phyloP scores from a whole-genome alignment of 306 rosid genomes.

The Dryas octopetala region DNA sequence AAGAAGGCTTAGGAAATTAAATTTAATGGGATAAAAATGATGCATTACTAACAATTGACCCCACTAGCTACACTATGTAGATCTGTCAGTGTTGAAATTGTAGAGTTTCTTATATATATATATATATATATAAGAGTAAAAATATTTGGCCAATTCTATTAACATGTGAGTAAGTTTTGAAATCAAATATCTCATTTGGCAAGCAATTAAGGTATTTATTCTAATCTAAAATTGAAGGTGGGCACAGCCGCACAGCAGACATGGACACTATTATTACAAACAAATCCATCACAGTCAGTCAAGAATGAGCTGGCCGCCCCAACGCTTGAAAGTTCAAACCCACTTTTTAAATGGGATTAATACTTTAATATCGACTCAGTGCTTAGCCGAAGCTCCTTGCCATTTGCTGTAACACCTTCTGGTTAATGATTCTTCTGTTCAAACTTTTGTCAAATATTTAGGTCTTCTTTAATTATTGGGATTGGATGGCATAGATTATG shows the following conservation, averaged over 20 bases:
- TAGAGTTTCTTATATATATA: too few relatives aligned
- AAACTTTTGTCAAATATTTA: not conserved
- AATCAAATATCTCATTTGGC: too few relatives aligned
- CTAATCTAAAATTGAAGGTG: not conserved
- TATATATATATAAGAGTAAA: too few relatives aligned
- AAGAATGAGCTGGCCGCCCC: slow-evolving; percentile 1
- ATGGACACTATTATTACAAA: not conserved
- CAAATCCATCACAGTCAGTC: not conserved
- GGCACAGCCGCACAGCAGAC: not conserved
- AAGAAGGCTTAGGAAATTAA: too few relatives aligned
- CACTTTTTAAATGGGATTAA: not conserved
- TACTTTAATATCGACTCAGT: too few relatives aligned
- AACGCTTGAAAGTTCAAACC: not conserved
- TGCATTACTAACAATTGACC: too few relatives aligned
- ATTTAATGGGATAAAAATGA: too few relatives aligned
- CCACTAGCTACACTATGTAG: too few relatives aligned
- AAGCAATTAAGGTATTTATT: too few relatives aligned
- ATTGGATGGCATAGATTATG: not conserved
- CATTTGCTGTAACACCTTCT: not conserved
- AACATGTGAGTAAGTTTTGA: too few relatives aligned
- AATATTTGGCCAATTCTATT: too few relatives aligned
- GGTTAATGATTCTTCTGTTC: not conserved
- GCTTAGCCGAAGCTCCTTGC: not conserved
- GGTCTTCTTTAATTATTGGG: not conserved
- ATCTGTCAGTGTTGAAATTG: too few relatives aligned